Evolutionary conservation across 495 filamentous ascomycete genomes (phyloP), one percentile per base, ranked within the genome.

Genomic region (Pseudevernia furfuracea): DNA sequence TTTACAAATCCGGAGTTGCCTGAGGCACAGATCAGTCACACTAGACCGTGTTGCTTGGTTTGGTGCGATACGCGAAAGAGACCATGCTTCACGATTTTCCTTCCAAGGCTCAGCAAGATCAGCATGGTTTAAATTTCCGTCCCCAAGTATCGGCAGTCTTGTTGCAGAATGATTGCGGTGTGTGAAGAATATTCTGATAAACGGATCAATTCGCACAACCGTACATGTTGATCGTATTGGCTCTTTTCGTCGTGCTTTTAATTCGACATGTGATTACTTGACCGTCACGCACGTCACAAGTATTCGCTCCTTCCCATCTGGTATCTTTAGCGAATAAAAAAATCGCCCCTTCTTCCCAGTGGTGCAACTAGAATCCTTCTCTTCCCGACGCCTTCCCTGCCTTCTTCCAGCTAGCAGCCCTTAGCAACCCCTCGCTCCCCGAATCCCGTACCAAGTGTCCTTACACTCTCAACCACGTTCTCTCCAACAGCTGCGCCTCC

Each of bases 61-160:
- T 56, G 49, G 49, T 44, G 38, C 38, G 49, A 63, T n/a, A 57
- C 8, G 44, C 10, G 34, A 39, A 43, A n/a, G 61, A 57, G 25
- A 63, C 25, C 25, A 56, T 63, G 49, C 25, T 57, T 56, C 39
- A 63, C 38, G 61, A 57, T 41, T 57, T 63, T 36, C 38, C 38
- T 63, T 46, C 17, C 48, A 36, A 19, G 37, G 28, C 37, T 39
- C 36, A 39, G 61, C 52, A 55, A 32, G 15, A n/a, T 56, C 28
- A 30, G 14, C 25, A 32, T 32, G 4, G 3, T 39, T 30, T 21
- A 39, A 25, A 21, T 43, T 23, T 8, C 3, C 49, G 32, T 57
- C 43, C 15, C 3, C 37, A 55, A 30, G 57, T 15, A 5, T 62
- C 49, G 36, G 41, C 61, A 55, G 25, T 28, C 25, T 25, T 32